A percentile compares a stretch with the other conserved stretches of the same genome.
Evolutionary conservation across 1,284 basidiomycete species (phyloP).

Genomic region (Paramarasmius palmivorus): DNA sequence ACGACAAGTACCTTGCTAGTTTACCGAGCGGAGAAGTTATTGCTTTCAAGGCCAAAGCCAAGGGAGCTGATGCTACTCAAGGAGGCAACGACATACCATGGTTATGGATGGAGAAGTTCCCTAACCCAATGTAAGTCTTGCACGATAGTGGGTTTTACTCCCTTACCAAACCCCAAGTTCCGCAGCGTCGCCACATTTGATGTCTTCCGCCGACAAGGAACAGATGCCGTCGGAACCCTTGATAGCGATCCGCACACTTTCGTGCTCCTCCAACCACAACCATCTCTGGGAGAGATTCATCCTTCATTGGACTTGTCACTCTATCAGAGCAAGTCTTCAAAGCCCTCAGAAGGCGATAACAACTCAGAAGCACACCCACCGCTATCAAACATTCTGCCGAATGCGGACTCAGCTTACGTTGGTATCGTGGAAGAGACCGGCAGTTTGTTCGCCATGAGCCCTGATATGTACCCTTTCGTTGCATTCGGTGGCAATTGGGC

Average conservation of each 20-base stretch:
- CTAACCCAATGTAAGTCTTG: conserved; percentile 51
- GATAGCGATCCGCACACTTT: conserved; percentile 50
- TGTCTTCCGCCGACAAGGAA: conserved; percentile 45
- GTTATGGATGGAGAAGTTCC: conserved; percentile 61
- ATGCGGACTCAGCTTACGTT: conserved; percentile 65
- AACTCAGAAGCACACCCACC: not conserved
- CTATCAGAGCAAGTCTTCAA: not conserved
- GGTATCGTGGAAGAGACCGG: conserved; percentile 71
- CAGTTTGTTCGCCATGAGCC: conserved; percentile 79
- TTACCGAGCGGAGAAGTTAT: conserved; percentile 76
- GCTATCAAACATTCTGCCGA: conserved; percentile 35
- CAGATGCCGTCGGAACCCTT: conserved; percentile 15
- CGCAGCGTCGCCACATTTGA: conserved; percentile 79
- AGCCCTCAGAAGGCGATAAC: not conserved
- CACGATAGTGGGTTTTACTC: not conserved
- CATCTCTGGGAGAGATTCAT: conserved; percentile 64
- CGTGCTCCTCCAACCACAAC: conserved; percentile 77
- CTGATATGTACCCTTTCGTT: conserved; percentile 72
- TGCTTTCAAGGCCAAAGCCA: conserved; percentile 56
- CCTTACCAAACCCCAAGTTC: conserved; percentile 6
- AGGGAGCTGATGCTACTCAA: conserved; percentile 10
- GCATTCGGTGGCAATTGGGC: conserved; percentile 52
- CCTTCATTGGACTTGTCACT: conserved; percentile 27
- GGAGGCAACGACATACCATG: conserved; percentile 36
- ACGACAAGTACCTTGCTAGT: conserved; percentile 77